phyloP scores from a whole-genome alignment of 257 asterid species.

The Prunella vulgaris region DNA sequence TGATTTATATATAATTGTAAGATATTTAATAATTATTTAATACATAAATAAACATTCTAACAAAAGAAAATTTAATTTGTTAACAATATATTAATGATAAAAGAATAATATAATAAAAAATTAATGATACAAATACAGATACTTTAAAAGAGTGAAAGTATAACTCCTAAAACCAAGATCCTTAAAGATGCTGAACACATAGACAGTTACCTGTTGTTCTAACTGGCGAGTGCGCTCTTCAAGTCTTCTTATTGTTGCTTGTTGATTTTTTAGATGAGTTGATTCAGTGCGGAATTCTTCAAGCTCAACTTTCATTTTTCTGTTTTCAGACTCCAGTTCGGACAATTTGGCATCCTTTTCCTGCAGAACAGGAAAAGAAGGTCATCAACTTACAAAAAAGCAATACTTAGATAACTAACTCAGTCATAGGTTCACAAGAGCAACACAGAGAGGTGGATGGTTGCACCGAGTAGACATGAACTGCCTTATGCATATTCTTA shows the following conservation, averaged over 20 bases:
- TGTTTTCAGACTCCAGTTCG: slow-evolving; percentile 90
- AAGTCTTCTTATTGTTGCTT: slow-evolving; percentile 92
- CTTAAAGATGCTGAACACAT: not conserved
- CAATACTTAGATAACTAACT: not conserved
- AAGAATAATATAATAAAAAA: not conserved
- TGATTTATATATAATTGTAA: not conserved
- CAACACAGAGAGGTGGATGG: not conserved
- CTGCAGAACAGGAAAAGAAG: slow-evolving; percentile 36
- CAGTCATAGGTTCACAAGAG: slow-evolving; percentile 10
- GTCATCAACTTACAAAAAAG: not conserved
- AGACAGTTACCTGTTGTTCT: slow-evolving; percentile 81
- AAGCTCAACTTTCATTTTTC: slow-evolving; percentile 98
- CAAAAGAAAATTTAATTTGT: not conserved
- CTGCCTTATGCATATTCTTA: slow-evolving; percentile 1
- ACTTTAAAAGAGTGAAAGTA: not conserved
- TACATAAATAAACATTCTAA: not conserved
- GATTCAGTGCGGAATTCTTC: slow-evolving; percentile 97
- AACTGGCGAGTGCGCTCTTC: slow-evolving; percentile 98
- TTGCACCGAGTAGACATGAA: not conserved
- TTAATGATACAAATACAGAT: not conserved
- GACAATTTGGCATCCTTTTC: slow-evolving; percentile 84
- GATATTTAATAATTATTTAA: not conserved
- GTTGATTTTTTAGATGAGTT: slow-evolving; percentile 95
- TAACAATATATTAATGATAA: not conserved
- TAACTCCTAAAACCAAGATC: slow-evolving; percentile 17